A percentile compares a stretch with the other conserved stretches of the same genome.
Conservation (phyloP, 345 rosid species). For the Murraya koenigii region DNA sequence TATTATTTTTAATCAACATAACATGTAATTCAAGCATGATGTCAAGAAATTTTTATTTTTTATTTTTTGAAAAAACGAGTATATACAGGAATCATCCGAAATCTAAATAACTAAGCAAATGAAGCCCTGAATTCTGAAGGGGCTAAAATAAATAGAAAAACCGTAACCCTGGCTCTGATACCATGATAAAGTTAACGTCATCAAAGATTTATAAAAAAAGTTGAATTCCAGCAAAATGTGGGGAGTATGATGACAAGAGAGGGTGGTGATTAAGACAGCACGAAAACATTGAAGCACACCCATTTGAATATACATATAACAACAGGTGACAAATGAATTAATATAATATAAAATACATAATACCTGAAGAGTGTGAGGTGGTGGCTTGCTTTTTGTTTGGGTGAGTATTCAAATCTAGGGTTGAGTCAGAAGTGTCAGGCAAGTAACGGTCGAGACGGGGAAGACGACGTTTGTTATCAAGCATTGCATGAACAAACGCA, state of each 20-base stretch:
- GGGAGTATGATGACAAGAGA: not conserved
- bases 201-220: not conserved
- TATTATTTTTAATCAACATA: no score
- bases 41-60: no score
- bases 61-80: no score
- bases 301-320: no score
- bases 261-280: not conserved
- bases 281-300: not conserved
- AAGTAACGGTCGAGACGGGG: conserved; percentile 47
- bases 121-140: not conserved
- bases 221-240: not conserved
- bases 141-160: not conserved
- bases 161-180: not conserved
- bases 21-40: no score
- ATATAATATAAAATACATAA: no score
- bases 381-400: conserved; percentile 17
- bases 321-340: no score
- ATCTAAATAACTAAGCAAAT: no score
- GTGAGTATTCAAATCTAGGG: conserved; percentile 36
- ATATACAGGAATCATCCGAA: no score
- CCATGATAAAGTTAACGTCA: not conserved
- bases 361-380: not conserved
- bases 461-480: conserved; percentile 21
- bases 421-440: conserved; percentile 49
- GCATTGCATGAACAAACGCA: conserved; percentile 41